phyloP scores from a whole-genome alignment of 192 early-diverging fungal genomes.

The Backusella australiensis region DNA sequence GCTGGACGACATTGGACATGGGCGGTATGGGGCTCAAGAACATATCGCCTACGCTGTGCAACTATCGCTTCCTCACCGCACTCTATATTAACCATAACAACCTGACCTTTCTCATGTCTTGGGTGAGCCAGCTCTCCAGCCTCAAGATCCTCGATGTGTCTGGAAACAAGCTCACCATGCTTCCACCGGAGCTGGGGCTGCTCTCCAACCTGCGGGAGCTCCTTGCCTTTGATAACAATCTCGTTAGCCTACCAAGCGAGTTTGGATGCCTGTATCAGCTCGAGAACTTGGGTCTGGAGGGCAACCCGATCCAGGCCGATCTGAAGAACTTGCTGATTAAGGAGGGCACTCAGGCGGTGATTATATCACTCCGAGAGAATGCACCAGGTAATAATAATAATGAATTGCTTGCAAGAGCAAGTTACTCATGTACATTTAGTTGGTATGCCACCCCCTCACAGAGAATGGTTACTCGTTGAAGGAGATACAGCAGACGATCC shows the following conservation, averaged over 20 bases:
- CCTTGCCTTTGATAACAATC: conserved; percentile 87
- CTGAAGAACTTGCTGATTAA: conserved; percentile 79
- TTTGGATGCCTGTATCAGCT: conserved; percentile 88
- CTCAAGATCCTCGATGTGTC: conserved; percentile 83
- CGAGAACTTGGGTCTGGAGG: conserved; percentile 90
- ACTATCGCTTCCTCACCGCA: conserved; percentile 83
- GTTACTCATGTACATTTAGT: conserved; percentile 42
- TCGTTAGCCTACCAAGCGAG: conserved; percentile 83
- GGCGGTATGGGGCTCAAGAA: conserved; percentile 95
- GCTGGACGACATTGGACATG: conserved; percentile 89
- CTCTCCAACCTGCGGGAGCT: conserved; percentile 80
- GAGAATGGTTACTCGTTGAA: conserved; percentile 89
- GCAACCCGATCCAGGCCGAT: conserved; percentile 88
- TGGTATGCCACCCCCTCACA: conserved; percentile 73
- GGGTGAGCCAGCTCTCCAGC: conserved; percentile 62
- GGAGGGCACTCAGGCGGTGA: conserved; percentile 80
- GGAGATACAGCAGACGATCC: conserved; percentile 61
- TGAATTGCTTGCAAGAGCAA: neutral
- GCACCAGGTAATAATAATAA: conserved; percentile 63
- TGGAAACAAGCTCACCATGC: conserved; percentile 77
- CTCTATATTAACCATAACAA: conserved; percentile 98
- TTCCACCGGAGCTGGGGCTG: conserved; percentile 91
- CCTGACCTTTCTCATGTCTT: conserved; percentile 70
- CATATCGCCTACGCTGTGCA: conserved; percentile 71
- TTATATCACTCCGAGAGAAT: conserved; percentile 85